These are phyloP conservation scores for Takashimella koratensis DNA, from an alignment of 1,284 basidiomycete species.

Conservation along the genomic window DNA sequence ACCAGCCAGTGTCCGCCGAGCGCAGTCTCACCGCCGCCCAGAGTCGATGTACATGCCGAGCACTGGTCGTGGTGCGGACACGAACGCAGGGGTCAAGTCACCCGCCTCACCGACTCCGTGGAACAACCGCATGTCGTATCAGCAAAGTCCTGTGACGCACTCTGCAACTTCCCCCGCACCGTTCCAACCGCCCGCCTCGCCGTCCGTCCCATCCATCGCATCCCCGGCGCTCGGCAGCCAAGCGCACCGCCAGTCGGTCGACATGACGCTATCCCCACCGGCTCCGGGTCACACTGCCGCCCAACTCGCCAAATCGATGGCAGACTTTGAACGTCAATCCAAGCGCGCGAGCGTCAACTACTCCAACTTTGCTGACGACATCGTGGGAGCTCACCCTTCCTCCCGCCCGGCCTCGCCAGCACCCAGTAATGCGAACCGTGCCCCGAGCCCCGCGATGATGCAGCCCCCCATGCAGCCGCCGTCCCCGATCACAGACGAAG, in stretches of 20 bases:
- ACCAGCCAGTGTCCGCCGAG: conserved; percentile 39
- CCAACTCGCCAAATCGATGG: conserved; percentile 46
- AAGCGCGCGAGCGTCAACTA: conserved; percentile 51
- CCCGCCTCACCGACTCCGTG: conserved; percentile 32
- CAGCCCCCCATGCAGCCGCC: conserved; percentile 57
- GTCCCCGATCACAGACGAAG: conserved; percentile 62
- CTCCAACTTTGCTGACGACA: conserved; percentile 58
- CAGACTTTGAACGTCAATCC: conserved; percentile 44
- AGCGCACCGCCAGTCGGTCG: conserved; percentile 24
- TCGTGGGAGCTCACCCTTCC: conserved; percentile 69
- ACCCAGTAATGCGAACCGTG: conserved; percentile 21
- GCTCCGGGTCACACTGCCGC: conserved; percentile 49
- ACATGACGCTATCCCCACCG: conserved; percentile 47
- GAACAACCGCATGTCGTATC: conserved; percentile 22
- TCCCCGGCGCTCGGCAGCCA: conserved; percentile 1
- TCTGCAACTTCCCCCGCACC: not conserved
- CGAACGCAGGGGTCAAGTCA: conserved; percentile 19
- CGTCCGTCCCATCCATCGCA: conserved; percentile 1
- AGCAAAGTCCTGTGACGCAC: conserved; percentile 7
- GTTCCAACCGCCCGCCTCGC: conserved; percentile 1
- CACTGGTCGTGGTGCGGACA: conserved; percentile 17
- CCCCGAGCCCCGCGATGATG: conserved; percentile 61
- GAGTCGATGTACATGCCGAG: conserved; percentile 36
- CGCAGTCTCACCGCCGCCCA: conserved; percentile 40
- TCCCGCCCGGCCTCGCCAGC: conserved; percentile 70